These are phyloP conservation scores for Ligustrum vulgare DNA, from an alignment of 257 asterid species.

Conservation along the genomic window DNA sequence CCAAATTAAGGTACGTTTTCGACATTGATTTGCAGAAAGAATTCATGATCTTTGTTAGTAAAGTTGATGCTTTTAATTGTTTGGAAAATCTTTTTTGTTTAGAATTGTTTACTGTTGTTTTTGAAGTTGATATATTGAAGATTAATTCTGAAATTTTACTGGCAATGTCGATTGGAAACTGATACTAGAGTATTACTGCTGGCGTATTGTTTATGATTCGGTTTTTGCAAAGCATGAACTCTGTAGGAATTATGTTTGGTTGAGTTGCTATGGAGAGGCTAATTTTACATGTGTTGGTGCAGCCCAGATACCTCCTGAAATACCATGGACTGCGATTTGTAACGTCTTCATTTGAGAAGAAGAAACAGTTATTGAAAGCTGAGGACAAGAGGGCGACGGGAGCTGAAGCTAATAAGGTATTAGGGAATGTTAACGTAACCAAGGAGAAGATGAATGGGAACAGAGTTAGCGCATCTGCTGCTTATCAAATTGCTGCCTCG, in stretches of 20 bases:
- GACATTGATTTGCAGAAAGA: neutral
- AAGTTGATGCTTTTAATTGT: neutral
- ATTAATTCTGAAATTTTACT: neutral
- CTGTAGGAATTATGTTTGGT: neutral
- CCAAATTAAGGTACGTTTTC: conserved; percentile 66
- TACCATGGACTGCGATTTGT: conserved; percentile 55
- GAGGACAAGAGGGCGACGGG: conserved; percentile 47
- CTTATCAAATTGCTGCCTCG: conserved; percentile 51
- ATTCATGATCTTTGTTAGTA: neutral
- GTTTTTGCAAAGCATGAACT: neutral
- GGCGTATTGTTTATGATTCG: neutral
- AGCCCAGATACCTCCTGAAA: conserved; percentile 70
- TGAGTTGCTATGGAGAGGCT: neutral
- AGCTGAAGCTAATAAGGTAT: conserved; percentile 23
- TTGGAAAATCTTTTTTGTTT: neutral
- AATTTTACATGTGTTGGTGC: conserved; percentile 23
- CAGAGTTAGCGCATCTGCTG: conserved; percentile 39
- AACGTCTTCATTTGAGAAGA: conserved; percentile 86
- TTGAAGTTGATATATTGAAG: neutral
- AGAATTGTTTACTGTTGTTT: neutral
- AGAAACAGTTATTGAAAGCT: conserved; percentile 51
- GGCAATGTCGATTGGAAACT: neutral
- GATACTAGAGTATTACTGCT: neutral
- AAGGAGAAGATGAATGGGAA: conserved; percentile 27
- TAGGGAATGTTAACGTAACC: conserved; percentile 22